These are phyloP conservation scores for Aplosporella prunicola DNA, from an alignment of 2,329 filamentous ascomycete genomes.

Conservation along the genomic window DNA sequence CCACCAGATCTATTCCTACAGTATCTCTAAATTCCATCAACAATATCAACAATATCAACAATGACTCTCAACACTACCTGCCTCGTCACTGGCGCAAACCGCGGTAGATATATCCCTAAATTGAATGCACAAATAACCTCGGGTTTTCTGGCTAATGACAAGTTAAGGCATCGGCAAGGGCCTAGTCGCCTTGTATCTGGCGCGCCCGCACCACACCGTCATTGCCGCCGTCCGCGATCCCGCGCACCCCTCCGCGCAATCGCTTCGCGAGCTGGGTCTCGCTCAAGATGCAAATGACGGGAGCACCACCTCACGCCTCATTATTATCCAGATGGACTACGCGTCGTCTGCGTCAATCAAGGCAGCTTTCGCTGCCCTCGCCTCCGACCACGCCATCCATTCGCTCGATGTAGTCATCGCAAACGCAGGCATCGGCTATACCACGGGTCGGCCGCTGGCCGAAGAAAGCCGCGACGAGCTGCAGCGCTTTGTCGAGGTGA, in stretches of 20 bases:
- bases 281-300: too few species aligned
- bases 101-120: constrained; percentile 18
- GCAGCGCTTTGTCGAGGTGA: constrained; percentile 13
- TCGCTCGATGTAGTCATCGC: constrained; percentile 30
- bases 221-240: constrained; percentile 33
- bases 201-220: constrained; percentile 29
- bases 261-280: constrained; percentile 19
- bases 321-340: background rate
- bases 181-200: constrained; percentile 26
- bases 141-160: constrained; percentile 11
- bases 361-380: constrained; percentile 12
- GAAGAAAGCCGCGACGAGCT: constrained; percentile 7
- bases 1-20: too few species aligned
- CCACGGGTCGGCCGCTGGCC: background rate
- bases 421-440: constrained; percentile 26
- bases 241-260: constrained; percentile 15
- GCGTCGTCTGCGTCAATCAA: background rate
- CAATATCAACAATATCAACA: too few species aligned
- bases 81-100: constrained; percentile 25
- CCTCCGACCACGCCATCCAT: constrained; percentile 20
- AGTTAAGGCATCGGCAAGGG: constrained; percentile 26
- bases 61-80: constrained; percentile 14
- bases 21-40: too few species aligned
- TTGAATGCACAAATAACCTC: background rate
- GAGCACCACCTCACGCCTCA: background rate